These are phyloP conservation scores for Penicillium sp. DNA, from an alignment of 2,329 filamentous ascomycete species.

Conservation along the genomic window DNA sequence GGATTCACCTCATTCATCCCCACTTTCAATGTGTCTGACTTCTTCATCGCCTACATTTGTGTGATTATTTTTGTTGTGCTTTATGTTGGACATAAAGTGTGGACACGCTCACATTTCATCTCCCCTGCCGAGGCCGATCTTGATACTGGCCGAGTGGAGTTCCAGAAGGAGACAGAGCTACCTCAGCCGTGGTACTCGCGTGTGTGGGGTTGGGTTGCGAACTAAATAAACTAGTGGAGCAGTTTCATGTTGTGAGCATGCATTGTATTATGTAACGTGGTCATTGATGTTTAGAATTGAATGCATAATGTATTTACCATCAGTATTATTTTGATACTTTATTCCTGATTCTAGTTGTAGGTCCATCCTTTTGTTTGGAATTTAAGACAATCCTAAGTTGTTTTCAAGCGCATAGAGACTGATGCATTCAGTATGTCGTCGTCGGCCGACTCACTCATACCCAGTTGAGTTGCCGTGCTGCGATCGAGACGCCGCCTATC, in stretches of 20 bases:
- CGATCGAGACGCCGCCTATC: constrained; percentile 17
- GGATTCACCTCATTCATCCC: constrained; percentile 68
- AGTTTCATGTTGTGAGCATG: neutral
- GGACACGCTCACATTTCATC: constrained; percentile 38
- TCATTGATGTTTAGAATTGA: neutral
- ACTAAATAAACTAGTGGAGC: constrained; percentile 3
- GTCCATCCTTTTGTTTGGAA: neutral
- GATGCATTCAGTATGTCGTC: too few relatives aligned
- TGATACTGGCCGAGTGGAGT: constrained; percentile 39
- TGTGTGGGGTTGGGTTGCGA: constrained; percentile 25
- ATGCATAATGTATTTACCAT: neutral
- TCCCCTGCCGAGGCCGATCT: constrained; percentile 44
- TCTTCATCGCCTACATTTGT: constrained; percentile 66
- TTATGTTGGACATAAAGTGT: constrained; percentile 60
- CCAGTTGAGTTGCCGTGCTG: constrained; percentile 16
- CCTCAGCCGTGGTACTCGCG: constrained; percentile 29
- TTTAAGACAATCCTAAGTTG: too few relatives aligned
- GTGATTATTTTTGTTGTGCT: constrained; percentile 63
- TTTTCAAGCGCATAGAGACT: too few relatives aligned
- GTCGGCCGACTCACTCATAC: constrained; percentile 5
- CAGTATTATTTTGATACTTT: neutral
- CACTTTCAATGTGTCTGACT: constrained; percentile 57
- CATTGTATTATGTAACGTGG: neutral
- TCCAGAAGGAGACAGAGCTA: constrained; percentile 32
- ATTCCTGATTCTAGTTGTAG: neutral